phyloP scores from a whole-genome alignment of 441 rosid genomes.

The Aquilaria agallochum region DNA sequence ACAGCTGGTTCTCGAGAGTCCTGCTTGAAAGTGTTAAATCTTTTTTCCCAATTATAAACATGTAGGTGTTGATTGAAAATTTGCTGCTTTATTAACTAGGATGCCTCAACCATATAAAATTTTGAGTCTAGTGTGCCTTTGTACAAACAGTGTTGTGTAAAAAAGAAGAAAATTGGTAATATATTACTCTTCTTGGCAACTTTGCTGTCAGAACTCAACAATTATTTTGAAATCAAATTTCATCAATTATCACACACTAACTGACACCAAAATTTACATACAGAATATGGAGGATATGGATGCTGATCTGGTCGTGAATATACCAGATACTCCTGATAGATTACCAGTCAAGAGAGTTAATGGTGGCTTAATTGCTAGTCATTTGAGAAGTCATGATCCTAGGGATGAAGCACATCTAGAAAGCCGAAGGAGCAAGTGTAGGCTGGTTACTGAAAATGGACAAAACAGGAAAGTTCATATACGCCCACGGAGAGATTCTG shows the following conservation, averaged over 20 bases:
- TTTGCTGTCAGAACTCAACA: too few species aligned
- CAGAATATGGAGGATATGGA: slow-evolving; percentile 59
- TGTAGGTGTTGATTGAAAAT: too few species aligned
- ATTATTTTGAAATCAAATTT: too few species aligned
- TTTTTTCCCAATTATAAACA: too few species aligned
- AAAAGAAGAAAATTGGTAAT: not conserved
- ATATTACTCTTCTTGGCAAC: too few species aligned
- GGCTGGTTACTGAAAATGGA: slow-evolving; percentile 27
- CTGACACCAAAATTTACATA: not conserved
- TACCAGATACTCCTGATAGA: slow-evolving; percentile 77
- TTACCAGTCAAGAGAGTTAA: slow-evolving; percentile 12
- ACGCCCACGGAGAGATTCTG: slow-evolving; percentile 16
- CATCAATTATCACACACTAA: too few species aligned
- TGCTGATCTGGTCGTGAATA: slow-evolving; percentile 42
- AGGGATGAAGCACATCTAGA: slow-evolving; percentile 26
- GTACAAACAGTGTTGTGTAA: not conserved
- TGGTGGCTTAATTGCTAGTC: slow-evolving; percentile 22
- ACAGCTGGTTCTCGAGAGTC: too few species aligned
- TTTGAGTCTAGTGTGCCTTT: too few species aligned
- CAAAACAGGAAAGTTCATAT: slow-evolving; percentile 16
- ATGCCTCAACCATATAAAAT: too few species aligned
- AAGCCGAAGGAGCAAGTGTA: slow-evolving; percentile 23
- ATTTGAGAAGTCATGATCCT: slow-evolving; percentile 19
- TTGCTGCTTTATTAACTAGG: too few species aligned
- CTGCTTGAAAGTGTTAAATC: too few species aligned